Percentiles rank a stretch among this genome's conserved stretches.
Conservation (phyloP, 2,329 filamentous ascomycete species). For the Colletotrichum sp. region DNA sequence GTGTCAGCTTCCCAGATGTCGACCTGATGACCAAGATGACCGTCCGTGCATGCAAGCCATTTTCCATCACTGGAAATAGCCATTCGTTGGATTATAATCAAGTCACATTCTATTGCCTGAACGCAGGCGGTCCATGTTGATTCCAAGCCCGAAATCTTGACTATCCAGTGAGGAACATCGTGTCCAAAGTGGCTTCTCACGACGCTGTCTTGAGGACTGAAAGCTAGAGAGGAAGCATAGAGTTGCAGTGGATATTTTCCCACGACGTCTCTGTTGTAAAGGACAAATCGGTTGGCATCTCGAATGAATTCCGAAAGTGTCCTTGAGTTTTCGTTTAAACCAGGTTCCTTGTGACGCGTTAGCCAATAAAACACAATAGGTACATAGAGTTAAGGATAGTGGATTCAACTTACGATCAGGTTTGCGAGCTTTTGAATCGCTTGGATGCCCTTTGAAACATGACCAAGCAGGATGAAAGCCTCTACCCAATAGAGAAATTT, state of each 20-base stretch:
- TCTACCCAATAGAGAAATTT: too few relatives aligned
- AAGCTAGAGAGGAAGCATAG: fast-evolving
- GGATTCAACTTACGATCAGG: fast-evolving
- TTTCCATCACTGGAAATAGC: too few relatives aligned
- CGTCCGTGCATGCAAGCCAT: too few relatives aligned
- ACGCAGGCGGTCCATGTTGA: fast-evolving
- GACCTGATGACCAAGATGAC: too few relatives aligned
- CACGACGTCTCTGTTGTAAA: too few relatives aligned
- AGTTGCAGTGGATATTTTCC: too few relatives aligned
- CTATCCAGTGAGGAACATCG: fast-evolving
- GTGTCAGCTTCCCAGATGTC: too few relatives aligned
- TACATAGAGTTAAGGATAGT: fast-evolving
- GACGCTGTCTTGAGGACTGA: too few relatives aligned
- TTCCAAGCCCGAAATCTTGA: fast-evolving
- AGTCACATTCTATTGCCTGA: too few relatives aligned
- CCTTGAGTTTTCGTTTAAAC: fast-evolving
- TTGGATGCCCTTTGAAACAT: fast-evolving
- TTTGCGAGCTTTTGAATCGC: fast-evolving
- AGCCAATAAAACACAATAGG: too few relatives aligned
- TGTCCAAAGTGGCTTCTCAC: fast-evolving
- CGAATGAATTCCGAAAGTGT: fast-evolving
- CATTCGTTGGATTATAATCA: too few relatives aligned
- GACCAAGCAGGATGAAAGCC: fast-evolving
- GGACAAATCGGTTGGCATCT: too few relatives aligned
- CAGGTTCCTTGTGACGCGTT: fast-evolving